phyloP scores from a whole-genome alignment of 192 early-diverging fungal genomes.

The Dissophora ornata region DNA sequence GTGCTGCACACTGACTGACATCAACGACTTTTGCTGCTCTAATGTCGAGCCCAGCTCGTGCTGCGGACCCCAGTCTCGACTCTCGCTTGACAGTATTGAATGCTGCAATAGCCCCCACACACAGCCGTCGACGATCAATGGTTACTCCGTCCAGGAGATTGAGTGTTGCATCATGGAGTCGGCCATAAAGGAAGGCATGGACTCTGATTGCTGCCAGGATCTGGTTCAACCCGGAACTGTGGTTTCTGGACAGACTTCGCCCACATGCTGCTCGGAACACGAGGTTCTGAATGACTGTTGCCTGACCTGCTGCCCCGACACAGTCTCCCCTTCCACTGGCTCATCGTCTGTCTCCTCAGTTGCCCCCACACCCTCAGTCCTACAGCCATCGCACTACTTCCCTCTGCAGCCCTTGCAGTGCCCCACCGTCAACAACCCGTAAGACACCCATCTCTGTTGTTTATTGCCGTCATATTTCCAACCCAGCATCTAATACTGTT shows the following conservation, averaged over 20 bases:
- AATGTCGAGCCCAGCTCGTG: slow-evolving; percentile 43
- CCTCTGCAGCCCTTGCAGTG: slow-evolving; percentile 14
- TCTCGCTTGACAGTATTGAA: slow-evolving; percentile 28
- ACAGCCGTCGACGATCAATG: slow-evolving; percentile 6
- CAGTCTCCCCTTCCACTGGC: slow-evolving; percentile 16
- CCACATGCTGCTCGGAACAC: slow-evolving; percentile 46
- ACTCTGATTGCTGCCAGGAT: slow-evolving; percentile 48
- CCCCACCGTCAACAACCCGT: slow-evolving; percentile 28
- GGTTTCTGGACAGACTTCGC: not conserved
- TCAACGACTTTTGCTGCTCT: slow-evolving; percentile 45
- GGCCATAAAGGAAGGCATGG: slow-evolving; percentile 40
- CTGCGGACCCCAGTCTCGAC: slow-evolving; percentile 24
- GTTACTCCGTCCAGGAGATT: slow-evolving; percentile 23
- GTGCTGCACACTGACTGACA: slow-evolving; percentile 31
- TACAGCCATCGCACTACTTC: slow-evolving; percentile 20
- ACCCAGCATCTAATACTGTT: too few species aligned
- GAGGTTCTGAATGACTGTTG: slow-evolving; percentile 48
- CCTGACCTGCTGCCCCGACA: slow-evolving; percentile 46
- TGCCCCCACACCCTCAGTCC: slow-evolving; percentile 4
- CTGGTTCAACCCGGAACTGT: slow-evolving; percentile 19
- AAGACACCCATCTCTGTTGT: not conserved
- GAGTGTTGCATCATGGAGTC: slow-evolving; percentile 47
- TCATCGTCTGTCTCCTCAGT: slow-evolving; percentile 22
- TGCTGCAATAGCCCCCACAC: slow-evolving; percentile 20
- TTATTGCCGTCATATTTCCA: not conserved